Evolutionary conservation across 2,329 filamentous ascomycete species (phyloP), one percentile per base, ranked within the genome.

Genomic region (Colletotrichum cuscutae): DNA sequence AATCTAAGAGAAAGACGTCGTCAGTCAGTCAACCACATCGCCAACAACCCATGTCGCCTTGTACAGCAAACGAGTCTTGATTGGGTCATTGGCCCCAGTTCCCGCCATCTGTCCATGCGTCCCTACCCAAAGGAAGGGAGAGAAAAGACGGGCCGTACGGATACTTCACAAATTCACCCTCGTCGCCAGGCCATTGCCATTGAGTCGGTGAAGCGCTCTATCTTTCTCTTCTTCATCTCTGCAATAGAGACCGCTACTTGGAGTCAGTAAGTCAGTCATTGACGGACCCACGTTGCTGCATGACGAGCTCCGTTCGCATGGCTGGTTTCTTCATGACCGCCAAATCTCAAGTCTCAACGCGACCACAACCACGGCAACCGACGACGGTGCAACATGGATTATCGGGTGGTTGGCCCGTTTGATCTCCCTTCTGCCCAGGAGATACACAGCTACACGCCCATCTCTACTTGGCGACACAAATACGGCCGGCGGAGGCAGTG

Each of bases 101-200:
- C 63, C 63, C 63, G 63, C 68, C 68, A 68, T 72, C 69, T 66
- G 57, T 22, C 49, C 46, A 67, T 71, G 69, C 69, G 64, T 72
- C 65, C 54, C 37, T 72, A 72, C 69, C 69, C 69, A 60, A 72
- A 28, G 54, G n/a, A 60, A 59, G 42, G 30, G 37, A 49, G 42
- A 49, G 19, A 49, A 49, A 49, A 22, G 19, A 49, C 15, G 19
- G 42, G 42, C 42, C 19, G 35, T 35, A 42, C 37, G 37, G 37
- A 42, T 42, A 15, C n/a, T 62, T 46, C 32, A 46, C 52, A 19
- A 15, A 8, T 62, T 35, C 32, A 46, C 52, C 35, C 30, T 32
- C 52, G 57, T 72, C 52, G 53, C 35, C 30, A 68, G 58, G 32
- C 19, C 52, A 57, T 28, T 28, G 49, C 46, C 42, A 54, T 56